Conservation (phyloP, 108 stramenopile species). For the Chaetoceros tenuissimus region DNA sequence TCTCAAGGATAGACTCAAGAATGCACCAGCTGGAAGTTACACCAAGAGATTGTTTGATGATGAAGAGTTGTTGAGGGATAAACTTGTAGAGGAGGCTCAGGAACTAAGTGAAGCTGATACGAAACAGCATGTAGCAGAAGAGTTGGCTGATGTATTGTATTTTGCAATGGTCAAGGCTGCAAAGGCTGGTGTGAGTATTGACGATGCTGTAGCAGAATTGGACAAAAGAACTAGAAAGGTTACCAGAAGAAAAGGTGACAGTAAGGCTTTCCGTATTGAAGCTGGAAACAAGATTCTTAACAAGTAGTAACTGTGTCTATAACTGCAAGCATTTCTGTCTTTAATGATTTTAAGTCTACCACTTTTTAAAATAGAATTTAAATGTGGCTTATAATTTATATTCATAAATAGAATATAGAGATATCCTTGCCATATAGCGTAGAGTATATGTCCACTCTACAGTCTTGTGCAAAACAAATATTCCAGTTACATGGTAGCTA, state of each 20-base stretch:
- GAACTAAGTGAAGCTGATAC: slow-evolving; percentile 88
- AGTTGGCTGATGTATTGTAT: slow-evolving; percentile 94
- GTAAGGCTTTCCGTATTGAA: slow-evolving; percentile 86
- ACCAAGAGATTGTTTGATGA: slow-evolving; percentile 95
- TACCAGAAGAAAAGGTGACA: slow-evolving; percentile 87
- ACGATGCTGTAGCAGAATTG: slow-evolving; percentile 83
- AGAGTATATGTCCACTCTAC: too few species aligned
- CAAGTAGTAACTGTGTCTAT: too few species aligned
- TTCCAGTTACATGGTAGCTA: too few species aligned
- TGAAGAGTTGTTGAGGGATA: slow-evolving; percentile 75
- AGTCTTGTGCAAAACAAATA: too few species aligned
- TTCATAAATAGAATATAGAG: too few species aligned
- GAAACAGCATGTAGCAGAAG: slow-evolving; percentile 83
- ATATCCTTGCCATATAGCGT: too few species aligned
- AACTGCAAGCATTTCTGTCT: too few species aligned
- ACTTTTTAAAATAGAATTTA: too few species aligned
- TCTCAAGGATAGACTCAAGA: slow-evolving; percentile 54
- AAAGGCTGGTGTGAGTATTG: slow-evolving; percentile 86
- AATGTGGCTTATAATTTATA: too few species aligned
- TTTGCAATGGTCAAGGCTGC: slow-evolving; percentile 93
- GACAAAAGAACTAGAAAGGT: slow-evolving; percentile 89
- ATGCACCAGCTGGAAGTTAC: slow-evolving; percentile 90
- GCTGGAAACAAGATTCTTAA: slow-evolving; percentile 75
- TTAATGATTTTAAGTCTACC: too few species aligned
- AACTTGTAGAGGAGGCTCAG: slow-evolving; percentile 98